Base-by-base conservation (phyloP, 208 protist genomes). In the Leishmania aethiopica region DNA sequence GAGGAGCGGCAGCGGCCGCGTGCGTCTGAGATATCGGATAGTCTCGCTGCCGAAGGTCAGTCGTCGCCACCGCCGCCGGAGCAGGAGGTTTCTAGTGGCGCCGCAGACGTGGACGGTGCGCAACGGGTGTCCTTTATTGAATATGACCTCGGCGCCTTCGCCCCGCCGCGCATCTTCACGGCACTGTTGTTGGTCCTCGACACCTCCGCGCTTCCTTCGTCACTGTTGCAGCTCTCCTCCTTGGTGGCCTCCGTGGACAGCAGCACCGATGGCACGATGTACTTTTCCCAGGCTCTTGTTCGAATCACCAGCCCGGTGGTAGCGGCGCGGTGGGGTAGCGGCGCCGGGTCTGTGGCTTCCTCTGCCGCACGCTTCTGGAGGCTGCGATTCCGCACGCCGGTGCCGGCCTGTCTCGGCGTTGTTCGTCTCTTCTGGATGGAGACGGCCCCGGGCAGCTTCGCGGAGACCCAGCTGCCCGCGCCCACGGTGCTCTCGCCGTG, bases 361-460 rank as follows among this genome's bases (percentile, higher is more conserved):
- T 64, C 28, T 51, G 86, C 86, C 8, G 84, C 87, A 8, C 89
- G 91, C 5, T 91, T 90, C 79, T 97, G 94, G 94, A 86, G 91
- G 2, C 40, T 97, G 75, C 84, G 85, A 64, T 94, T 97, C 69
- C 25, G 84, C 42, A 84, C 76, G 0, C 51, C 77, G 1, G 49
- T 95, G 8, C 94, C 94, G 17, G 62, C 75, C 4, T 82, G 55
- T 19, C 74, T 92, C 28, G 92, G 94, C 8, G 40, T 97, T 19
- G 92, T 91, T 37, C 84, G 89, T 5, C 77, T 94, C 1, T 83
- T 95, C 22, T 95, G 92, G 92, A 89, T 90, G 72, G 81, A 88
- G 53, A 81, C 79, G 13, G 51, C 75, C 13, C 81, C 80, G 55
- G 64, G 69, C 7, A n/a, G 53, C 45, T 47, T 42, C 5, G 47